Evolutionary conservation across 1,284 basidiomycete genomes (phyloP), one percentile per base, ranked within the genome.

Genomic region (Puccinia novopanici): DNA sequence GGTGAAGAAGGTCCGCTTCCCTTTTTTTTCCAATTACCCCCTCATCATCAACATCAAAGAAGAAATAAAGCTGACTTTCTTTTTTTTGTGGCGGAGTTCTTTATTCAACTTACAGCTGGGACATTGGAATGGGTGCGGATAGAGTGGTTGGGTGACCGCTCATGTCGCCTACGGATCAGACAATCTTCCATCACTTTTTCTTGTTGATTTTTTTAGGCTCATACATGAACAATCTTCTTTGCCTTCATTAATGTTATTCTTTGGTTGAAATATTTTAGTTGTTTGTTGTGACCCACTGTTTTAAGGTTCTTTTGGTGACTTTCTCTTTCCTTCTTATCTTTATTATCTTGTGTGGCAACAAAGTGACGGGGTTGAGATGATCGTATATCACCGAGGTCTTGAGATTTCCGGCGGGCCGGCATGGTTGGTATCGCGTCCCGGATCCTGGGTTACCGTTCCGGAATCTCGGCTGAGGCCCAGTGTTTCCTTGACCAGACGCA

Each of bases 61-160:
- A 54, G 24, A 30, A 30, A 59, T 8, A 4, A 10, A 42, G 42
- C 40, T 54, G 52, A 77, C 19, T 27, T 17, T 30, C 30, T 19
- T 52, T 79, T 0, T n/a, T 34, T 34, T 54, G 65, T 42, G 22
- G 54, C 3, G n/a, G 30, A 15, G 40, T 34, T 24, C 71, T 27
- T 81, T 74, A 17, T 24, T 5, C 52, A 78, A 67, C 63, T 59
- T 19, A 87, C 90, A 3, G 90, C 90, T 5, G 91, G 89, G 17
- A 91, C 91, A 3, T 87, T 95, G 81, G 91, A 91, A 71, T 88
- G 90, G 83, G 89, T 96, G 50, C 87, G 87, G 12, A 92, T 97
- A 80, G 91, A 93, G 81, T 97, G 95, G 95, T 87, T 90, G 0
- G 50, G 57, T 37, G 57, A 73, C 48, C 27, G 68, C 22, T 61